A percentile compares a stretch with the other conserved stretches of the same genome.
phyloP scores from a whole-genome alignment of 1,284 basidiomycete species.

The Meripilus lineatus region DNA sequence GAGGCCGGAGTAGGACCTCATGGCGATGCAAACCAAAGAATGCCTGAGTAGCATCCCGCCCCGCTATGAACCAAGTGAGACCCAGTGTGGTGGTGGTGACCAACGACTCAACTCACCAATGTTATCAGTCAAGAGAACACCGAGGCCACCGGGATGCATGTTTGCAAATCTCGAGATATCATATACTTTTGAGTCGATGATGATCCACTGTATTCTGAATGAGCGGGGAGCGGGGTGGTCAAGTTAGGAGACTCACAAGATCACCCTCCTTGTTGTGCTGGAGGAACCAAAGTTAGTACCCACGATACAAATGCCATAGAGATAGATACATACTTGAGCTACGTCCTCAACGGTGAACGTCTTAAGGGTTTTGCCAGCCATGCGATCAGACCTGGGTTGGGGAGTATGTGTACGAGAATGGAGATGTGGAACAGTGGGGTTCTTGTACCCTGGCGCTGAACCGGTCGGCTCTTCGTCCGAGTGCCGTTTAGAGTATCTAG shows the following conservation, averaged over 20 bases:
- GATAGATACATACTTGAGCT: slow-evolving; percentile 10
- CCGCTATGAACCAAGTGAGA: slow-evolving; percentile 34
- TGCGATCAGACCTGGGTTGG: no score
- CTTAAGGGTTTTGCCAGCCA: slow-evolving; percentile 6
- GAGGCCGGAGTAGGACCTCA: slow-evolving; percentile 79
- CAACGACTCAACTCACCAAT: slow-evolving; percentile 32
- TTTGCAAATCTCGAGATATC: slow-evolving; percentile 58
- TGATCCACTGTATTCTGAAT: slow-evolving; percentile 45
- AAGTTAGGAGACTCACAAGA: slow-evolving; percentile 39
- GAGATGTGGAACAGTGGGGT: no score
- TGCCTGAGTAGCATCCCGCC: slow-evolving; percentile 80
- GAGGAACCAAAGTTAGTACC: background rate
- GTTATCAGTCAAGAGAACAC: slow-evolving; percentile 41
- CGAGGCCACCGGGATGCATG: slow-evolving; percentile 64
- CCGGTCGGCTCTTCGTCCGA: no score
- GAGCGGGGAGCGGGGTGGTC: background rate
- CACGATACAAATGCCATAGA: slow-evolving; percentile 3
- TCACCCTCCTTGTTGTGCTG: slow-evolving; percentile 78
- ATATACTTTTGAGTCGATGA: slow-evolving; percentile 65
- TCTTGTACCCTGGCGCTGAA: no score
- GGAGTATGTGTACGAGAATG: no score
- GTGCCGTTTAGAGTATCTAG: no score
- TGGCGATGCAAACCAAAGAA: slow-evolving; percentile 93
- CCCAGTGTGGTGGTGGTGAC: slow-evolving; percentile 15
- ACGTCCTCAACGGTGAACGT: slow-evolving; percentile 17